Base-by-base conservation (phyloP, 2,329 filamentous ascomycete species). In the Gaeumannomyces sp. region DNA sequence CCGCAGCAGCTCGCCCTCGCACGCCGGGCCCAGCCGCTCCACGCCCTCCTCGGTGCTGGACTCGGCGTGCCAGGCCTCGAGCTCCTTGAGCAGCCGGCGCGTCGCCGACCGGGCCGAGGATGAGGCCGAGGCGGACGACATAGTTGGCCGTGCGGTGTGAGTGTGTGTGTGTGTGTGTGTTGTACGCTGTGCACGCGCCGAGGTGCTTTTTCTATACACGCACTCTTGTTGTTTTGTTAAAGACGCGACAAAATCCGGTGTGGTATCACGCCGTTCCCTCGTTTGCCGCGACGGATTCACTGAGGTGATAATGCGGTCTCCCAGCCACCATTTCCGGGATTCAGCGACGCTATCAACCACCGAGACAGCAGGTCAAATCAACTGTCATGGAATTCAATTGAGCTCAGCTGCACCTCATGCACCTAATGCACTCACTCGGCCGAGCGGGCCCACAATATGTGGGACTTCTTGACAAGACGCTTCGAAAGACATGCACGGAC, bases 81-180 rank as follows among this genome's bases (percentile, higher is more conserved):
- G 77, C 73, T 89, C 86, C 71, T 82, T 83, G 67, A 87, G 73
- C 66, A 89, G 79, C 29, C 86, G 81, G 71, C 83, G 83, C 38
- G 82, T 78, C 28, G 85, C 84, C 68, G 75, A 79, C 69, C 80
- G 80, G 53, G 79, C 73, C 19, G 62, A 35, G 13, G 62, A 53
- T 3, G 58, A 59, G 31, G 33, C 19, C 57, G 58, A 59, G 25
- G 33, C 27, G 33, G 75, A 71, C 53, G 75, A 71, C 57, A 68
- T 68, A n/a, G 35, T 8, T 65, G 45, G 62, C 60, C 56, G 62
- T 59, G 57, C 29, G 35, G 45, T 64, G 58, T 50, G 45, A 35
- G 59, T 25, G 29, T 59, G 27, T 29, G 59, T 31, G 59, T 64
- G 57, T 14, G 31, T 59, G 53, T 35, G 35, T 31, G 28, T 50